Base-by-base conservation (phyloP, 768 basidiomycete genomes). In the Rhizopogon vulgaris region DNA sequence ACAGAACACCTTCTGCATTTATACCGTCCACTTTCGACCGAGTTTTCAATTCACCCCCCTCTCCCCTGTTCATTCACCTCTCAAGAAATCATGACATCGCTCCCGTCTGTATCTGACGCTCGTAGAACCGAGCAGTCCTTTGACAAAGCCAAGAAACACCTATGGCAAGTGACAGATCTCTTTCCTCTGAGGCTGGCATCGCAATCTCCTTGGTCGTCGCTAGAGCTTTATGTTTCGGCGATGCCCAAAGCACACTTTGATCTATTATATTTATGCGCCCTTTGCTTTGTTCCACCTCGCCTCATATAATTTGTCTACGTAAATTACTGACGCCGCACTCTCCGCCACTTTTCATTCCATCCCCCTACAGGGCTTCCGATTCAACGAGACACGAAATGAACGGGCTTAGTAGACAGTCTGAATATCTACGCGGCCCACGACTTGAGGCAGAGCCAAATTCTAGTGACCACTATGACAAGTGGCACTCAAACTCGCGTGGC, bases 61-160 rank as follows among this genome's bases (percentile, higher is more conserved):
- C 53, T 53, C 57, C 52, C 58, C 60, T 64, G 59, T 63, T 56
- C 50, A 55, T 36, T 41, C 53, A 38, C 41, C 50, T 30, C 45
- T 41, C 42, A 41, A 28, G 40, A 37, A 40, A 1, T 40, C 34
- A 68, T 68, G 67, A 56, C 67, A 28, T 68, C 63, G 40, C 32
- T 57, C 39, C 37, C 59, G 11, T 57, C 67, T 22, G 22, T 22
- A 22, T 22, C 22, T 42, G 18, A 32, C 18, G 27, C 51, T 18
- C 47, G 48, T 28, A 60, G 58, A 45, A 15, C 60, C 52, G 66
- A 70, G 32, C 68, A 70, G 45, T 61, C 67, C 34, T 68, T 68
- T 36, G 57, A 67, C 64, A 68, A 68, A 52, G 68, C 68, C 27
- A 68, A 68, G 64, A 68, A 68, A 43, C 67, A 68, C 41, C 28